Evolutionary conservation across 192 early-diverging fungal species (phyloP).

Genomic region (Funneliformis mosseae): DNA sequence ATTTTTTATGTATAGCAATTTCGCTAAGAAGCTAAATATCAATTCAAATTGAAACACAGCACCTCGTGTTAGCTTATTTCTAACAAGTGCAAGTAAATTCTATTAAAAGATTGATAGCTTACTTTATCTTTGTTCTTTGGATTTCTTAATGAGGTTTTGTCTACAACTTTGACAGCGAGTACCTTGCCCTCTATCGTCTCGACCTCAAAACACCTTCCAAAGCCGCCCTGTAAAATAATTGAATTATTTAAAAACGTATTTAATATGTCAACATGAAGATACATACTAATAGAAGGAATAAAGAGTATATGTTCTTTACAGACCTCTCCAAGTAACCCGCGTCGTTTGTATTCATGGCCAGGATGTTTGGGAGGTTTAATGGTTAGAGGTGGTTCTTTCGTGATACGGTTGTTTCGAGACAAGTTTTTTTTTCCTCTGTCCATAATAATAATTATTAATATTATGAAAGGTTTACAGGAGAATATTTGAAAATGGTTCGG

Average conservation of each 20-base stretch:
- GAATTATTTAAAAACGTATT: neutral
- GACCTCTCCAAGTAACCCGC: neutral
- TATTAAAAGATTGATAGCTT: neutral
- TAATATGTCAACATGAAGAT: neutral
- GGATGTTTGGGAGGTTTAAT: neutral
- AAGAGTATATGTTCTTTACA: neutral
- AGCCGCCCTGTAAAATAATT: conserved; percentile 71
- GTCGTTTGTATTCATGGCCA: conserved; percentile 3
- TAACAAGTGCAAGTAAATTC: neutral
- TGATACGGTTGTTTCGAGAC: neutral
- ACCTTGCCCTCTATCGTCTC: conserved; percentile 46
- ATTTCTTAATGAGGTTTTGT: conserved; percentile 51
- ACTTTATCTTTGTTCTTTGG: conserved; percentile 50
- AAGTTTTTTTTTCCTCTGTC: neutral
- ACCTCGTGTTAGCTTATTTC: conserved; percentile 7
- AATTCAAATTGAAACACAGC: neutral
- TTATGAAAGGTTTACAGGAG: neutral
- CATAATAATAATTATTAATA: neutral
- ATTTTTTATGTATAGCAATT: conserved; percentile 74
- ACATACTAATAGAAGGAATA: no score
- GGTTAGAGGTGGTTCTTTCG: neutral
- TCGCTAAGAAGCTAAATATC: conserved; percentile 65
- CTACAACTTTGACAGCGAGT: conserved; percentile 66
- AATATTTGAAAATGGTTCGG: neutral
- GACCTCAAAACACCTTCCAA: conserved; percentile 85